A percentile compares a stretch with the other conserved stretches of the same genome.
Conservation (phyloP, 768 basidiomycete genomes). For the Lactarius deliciosus region DNA sequence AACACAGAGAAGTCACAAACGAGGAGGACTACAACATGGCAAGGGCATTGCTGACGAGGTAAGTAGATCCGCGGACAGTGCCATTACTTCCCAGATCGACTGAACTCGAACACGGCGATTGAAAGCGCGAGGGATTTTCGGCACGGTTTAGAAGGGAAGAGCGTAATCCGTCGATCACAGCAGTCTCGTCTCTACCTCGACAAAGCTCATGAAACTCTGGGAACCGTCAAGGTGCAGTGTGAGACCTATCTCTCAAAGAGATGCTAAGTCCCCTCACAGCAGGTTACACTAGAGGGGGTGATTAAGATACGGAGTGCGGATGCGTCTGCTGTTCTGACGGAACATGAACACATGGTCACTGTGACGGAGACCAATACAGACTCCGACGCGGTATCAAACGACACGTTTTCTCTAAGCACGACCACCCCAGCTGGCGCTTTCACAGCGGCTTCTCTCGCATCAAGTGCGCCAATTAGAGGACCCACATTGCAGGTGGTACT, state of each 20-base stretch:
- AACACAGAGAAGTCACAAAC: not conserved
- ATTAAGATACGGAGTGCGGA: not conserved
- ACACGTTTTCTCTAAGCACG: not conserved
- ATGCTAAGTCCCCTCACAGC: not conserved
- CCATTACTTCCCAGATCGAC: not conserved
- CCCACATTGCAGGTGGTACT: not conserved
- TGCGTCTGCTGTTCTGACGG: not conserved
- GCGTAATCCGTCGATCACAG: not conserved
- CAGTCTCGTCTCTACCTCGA: constrained; percentile 16
- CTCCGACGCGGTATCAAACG: not conserved
- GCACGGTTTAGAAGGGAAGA: constrained; percentile 7
- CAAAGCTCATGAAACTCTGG: constrained; percentile 6
- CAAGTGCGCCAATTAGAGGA: not conserved
- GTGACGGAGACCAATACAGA: not conserved
- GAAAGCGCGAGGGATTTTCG: constrained; percentile 1
- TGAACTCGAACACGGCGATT: not conserved
- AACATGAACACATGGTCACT: not conserved
- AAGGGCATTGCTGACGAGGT: constrained; percentile 8
- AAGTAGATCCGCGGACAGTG: not conserved
- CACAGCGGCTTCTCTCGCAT: not conserved
- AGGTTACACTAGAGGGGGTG: not conserved
- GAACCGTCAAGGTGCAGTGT: constrained; percentile 1
- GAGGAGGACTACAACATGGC: constrained; percentile 11
- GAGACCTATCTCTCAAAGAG: not conserved
- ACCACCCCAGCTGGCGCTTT: not conserved